Evolutionary conservation across 1,284 basidiomycete species (phyloP).

Genomic region (Ustilago shanxiensis): DNA sequence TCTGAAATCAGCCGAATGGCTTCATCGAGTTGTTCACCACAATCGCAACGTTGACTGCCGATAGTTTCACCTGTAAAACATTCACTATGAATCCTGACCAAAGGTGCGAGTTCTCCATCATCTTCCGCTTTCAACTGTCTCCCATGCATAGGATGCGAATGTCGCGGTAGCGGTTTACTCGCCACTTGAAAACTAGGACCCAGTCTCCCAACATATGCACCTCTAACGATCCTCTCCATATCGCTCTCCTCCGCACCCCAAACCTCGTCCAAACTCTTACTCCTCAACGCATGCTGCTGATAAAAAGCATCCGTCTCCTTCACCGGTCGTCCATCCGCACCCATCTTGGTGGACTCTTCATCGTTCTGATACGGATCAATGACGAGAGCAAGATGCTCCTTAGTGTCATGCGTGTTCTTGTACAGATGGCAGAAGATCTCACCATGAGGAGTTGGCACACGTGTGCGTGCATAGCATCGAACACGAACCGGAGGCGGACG

Average conservation of each 20-base stretch:
- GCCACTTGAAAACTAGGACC: slow-evolving; percentile 75
- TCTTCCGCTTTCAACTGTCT: slow-evolving; percentile 3
- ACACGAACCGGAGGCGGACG: slow-evolving; percentile 70
- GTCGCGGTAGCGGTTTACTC: slow-evolving; percentile 71
- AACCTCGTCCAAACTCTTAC: slow-evolving; percentile 82
- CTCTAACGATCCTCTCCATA: slow-evolving; percentile 91
- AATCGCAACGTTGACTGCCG: slow-evolving; percentile 98
- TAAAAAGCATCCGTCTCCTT: slow-evolving; percentile 46
- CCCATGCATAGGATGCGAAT: slow-evolving; percentile 62
- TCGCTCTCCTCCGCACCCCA: slow-evolving; percentile 91
- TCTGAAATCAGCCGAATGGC: slow-evolving; percentile 86
- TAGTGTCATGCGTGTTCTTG: slow-evolving; percentile 83
- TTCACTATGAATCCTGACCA: slow-evolving; percentile 96
- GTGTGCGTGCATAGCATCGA: slow-evolving; percentile 94
- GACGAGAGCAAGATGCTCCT: slow-evolving; percentile 98
- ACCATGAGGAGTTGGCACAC: slow-evolving; percentile 96
- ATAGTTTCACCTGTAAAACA: slow-evolving; percentile 99
- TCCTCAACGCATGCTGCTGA: slow-evolving; percentile 76
- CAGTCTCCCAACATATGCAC: slow-evolving; percentile 91
- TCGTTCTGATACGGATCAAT: slow-evolving; percentile 76
- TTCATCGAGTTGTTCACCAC: slow-evolving; percentile 97
- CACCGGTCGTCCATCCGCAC: slow-evolving; percentile 31
- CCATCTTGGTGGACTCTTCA: slow-evolving; percentile 24
- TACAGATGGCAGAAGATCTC: slow-evolving; percentile 94
- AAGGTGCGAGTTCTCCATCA: slow-evolving; percentile 74